Evolutionary conservation across 495 filamentous ascomycete species (phyloP), one percentile per base, ranked within the genome.

Genomic region (Podospora sp.): DNA sequence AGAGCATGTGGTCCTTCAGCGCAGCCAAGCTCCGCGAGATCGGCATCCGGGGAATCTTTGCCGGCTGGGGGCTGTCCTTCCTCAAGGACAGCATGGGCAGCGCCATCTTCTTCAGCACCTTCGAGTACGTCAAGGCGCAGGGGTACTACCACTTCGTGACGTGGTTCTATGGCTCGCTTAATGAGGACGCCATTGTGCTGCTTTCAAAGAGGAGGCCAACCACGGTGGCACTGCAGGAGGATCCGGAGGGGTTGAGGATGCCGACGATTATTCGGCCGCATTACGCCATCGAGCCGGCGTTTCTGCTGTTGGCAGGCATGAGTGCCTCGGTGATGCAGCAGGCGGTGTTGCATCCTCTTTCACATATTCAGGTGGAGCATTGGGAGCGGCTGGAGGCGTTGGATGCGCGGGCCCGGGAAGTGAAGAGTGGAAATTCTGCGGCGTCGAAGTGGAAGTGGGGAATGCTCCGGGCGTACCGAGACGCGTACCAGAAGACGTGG

Each of bases 71-170:
- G 16, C 78, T 97, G 8, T 91, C 89, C 0, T 88, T 96, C 56
- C 20, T 92, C 26, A 93, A 93, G 71, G 93, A 97, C 74, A 86
- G 91, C 18, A 79, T 95, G 27, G 93, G 93, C 0, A 90, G 88
- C 71, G 93, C 88, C 9, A 77, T 92, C 18, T 97, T 97, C 80
- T 97, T 97, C 77, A 86, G 88, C 35, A 86, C 86, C 0, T 97
- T 97, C 70, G 93, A 97, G 78, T 93, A 87, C 60, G 79, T 96
- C 70, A 96, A 97, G 75, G 89, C 90, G 9, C 93, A 97, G 75
- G 83, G 82, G 11, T 97, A 93, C 78, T 95, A 95, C 76, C 83
- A 79, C 18, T 97, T 92, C 72, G 81, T 96, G 35, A 88, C 86
- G 22, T 87, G 86, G 79, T 92, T 90, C 70, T 97, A 97, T 71